Evolutionary conservation across 352 stramenopile genomes (phyloP), one percentile per base, ranked within the genome.

Genomic region (Pythium biforme): DNA sequence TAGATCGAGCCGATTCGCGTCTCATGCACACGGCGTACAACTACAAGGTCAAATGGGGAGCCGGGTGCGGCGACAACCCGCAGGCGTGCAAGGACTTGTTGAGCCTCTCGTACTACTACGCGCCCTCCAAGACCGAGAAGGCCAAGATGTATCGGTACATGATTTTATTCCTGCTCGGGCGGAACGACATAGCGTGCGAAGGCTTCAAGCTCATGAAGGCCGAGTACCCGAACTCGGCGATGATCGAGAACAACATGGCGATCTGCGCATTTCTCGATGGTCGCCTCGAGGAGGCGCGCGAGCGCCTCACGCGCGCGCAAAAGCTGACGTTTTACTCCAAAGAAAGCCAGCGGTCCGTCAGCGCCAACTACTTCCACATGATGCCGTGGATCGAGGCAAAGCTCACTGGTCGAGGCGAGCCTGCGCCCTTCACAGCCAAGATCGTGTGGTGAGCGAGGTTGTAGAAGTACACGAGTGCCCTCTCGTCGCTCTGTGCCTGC

Each of bases 1-100:
- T 73, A 17, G 70, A 81, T 59, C 68, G 63, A 12, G 19, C 62
- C 3, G 75, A 83, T 55, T 81, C 63, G 68, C 53, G 73, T 4
- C 39, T 75, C 3, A 31, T 78, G 29, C 59, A 78, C 40, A n/a
- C 34, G 1, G 49, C 47, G 3, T 66, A 43, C 33, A 22, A 57
- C 2, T 37, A 54, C 37, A 29, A 66, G 17, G 12, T 43, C 19
- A n/a, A 27, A 4, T 53, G 19, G 37, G 40, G 34, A 33, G 43
- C 29, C 10, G 64, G 64, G 0, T 72, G 66, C 39, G 49, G 12
- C 1, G 34, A 37, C 0, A 23, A 54, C 17, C 19, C 19, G 0
- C 31, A 29, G 5, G 12, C 58, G 4, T 74, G 67, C 43, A 59
- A 59, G 6, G 37, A 48, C 11, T 34, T 39, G 15, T 34, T 68